Base-by-base conservation (phyloP, 139 green algal genomes). In the Bryopsis sp. region DNA sequence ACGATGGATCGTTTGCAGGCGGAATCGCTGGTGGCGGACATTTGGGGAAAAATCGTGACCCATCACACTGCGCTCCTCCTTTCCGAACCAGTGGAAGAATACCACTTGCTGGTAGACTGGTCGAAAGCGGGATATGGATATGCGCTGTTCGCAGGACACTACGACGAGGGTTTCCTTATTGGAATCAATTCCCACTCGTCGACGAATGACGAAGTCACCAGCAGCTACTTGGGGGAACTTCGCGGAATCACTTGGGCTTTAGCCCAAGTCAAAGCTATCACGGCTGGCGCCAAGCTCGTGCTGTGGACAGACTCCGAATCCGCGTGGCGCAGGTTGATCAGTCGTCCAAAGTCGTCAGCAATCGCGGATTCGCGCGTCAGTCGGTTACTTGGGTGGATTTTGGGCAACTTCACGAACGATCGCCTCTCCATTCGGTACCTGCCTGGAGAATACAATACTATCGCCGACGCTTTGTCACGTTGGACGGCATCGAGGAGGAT, bases 61-160 rank as follows among this genome's bases (percentile, higher is more conserved):
- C n/a, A n/a, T n/a, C n/a, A n/a, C n/a, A n/a, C n/a, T n/a, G n/a
- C n/a, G n/a, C n/a, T n/a, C n/a, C n/a, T n/a, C n/a, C n/a, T n/a
- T n/a, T n/a, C n/a, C n/a, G n/a, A n/a, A n/a, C n/a, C n/a, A n/a
- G n/a, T n/a, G n/a, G n/a, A n/a, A n/a, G n/a, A n/a, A n/a, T n/a
- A n/a, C n/a, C n/a, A 32, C 58, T 61, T 29, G 33, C 32, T 65
- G 58, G 39, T 11, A 47, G 58, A 46, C 43, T 65, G 58, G 58
- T 65, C 58, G 28, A 32, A 11, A 24, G 43, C 58, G 43, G 58
- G 58, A 11, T 47, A 47, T 31, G 58, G 58, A 15, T 65, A 39
- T 65, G 26, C 43, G 31, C 43, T 65, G 58, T 46, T 65, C 7
- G 6, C 4, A 46, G 58, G 58, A 39, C 26, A 24, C 28, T 26